These are phyloP conservation scores for Phytophthora idaei DNA, from an alignment of 352 stramenopile species.

Conservation along the genomic window DNA sequence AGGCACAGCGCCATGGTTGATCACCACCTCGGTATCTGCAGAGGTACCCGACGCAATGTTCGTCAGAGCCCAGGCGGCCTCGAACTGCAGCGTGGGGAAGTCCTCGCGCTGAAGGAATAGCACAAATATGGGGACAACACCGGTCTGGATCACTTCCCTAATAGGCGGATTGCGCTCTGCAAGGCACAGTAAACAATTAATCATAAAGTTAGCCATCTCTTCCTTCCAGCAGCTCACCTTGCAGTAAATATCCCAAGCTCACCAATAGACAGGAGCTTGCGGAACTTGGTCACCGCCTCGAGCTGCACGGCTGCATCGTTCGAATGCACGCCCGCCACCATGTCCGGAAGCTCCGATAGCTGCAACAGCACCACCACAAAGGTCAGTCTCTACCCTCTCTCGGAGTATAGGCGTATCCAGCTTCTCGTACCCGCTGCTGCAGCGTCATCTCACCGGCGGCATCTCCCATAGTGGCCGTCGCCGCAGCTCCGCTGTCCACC, in stretches of 20 bases:
- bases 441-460: slow-evolving; percentile 55
- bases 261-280: slow-evolving; percentile 98
- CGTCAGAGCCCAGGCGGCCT: slow-evolving; percentile 99
- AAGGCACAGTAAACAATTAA: slow-evolving; percentile 1
- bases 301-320: slow-evolving; percentile 92
- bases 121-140: slow-evolving; percentile 98
- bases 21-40: slow-evolving; percentile 98
- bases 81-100: slow-evolving; percentile 95
- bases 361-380: slow-evolving; percentile 40
- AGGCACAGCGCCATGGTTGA: slow-evolving; percentile 96
- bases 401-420: slow-evolving; percentile 11
- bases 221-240: neutral
- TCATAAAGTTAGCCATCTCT: slow-evolving; percentile 10
- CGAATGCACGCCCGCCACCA: slow-evolving; percentile 94
- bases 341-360: slow-evolving; percentile 94
- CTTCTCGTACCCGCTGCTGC: slow-evolving; percentile 48
- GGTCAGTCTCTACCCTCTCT: slow-evolving; percentile 20
- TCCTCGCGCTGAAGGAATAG: slow-evolving; percentile 97
- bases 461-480: slow-evolving; percentile 38
- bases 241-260: slow-evolving; percentile 13
- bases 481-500: slow-evolving; percentile 19
- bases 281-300: slow-evolving; percentile 98
- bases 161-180: slow-evolving; percentile 98
- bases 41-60: slow-evolving; percentile 99
- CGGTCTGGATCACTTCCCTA: slow-evolving; percentile 98